phyloP scores from a whole-genome alignment of 2,329 filamentous ascomycete species.

The Neopestalotiopsis rosae region DNA sequence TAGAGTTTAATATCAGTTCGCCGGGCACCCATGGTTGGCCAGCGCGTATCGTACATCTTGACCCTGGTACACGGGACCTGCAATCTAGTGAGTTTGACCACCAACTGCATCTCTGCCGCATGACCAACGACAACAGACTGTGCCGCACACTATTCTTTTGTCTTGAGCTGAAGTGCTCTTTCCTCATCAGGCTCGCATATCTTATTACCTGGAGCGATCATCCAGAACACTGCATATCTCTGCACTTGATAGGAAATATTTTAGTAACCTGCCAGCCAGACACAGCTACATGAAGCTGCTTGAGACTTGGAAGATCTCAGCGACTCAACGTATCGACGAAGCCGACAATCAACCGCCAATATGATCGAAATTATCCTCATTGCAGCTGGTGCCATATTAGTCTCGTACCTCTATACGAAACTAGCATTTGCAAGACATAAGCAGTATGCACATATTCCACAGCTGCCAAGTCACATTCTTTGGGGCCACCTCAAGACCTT shows the following conservation, averaged over 20 bases:
- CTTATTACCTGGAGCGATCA: not conserved
- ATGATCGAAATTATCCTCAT: not conserved
- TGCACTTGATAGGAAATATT: no score
- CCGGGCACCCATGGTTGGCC: no score
- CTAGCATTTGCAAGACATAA: not conserved
- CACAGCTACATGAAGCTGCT: no score
- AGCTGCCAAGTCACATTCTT: conserved; percentile 3
- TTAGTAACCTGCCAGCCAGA: no score
- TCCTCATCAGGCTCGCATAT: not conserved
- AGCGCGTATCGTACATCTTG: no score
- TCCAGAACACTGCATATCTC: not conserved
- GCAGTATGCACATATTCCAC: conserved; percentile 12
- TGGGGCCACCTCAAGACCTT: conserved; percentile 12
- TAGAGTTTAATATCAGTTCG: no score
- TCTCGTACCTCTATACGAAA: not conserved
- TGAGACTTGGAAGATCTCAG: no score
- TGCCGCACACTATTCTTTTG: not conserved
- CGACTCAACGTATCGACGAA: no score
- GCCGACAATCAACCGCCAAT: not conserved
- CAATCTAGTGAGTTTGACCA: not conserved
- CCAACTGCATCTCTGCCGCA: not conserved
- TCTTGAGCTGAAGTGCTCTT: not conserved
- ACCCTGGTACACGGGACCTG: no score
- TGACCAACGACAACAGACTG: not conserved
- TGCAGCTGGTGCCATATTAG: not conserved